Evolutionary conservation across 306 rosid species (phyloP).

Genomic region (Malus sylvestris): DNA sequence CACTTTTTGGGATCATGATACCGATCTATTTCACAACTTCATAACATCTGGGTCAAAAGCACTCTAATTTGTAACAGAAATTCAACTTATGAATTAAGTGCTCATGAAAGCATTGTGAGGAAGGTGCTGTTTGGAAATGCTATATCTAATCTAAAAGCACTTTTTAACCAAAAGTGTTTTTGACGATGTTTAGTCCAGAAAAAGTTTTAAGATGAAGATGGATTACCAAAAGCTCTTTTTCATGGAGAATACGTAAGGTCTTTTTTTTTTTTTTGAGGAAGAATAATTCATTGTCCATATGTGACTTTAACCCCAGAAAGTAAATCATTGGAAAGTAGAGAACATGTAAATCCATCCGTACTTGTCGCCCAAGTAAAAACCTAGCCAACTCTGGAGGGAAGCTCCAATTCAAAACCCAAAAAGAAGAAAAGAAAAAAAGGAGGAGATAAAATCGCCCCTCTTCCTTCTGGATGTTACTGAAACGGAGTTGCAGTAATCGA

Average conservation of each 20-base stretch:
- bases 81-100: not conserved
- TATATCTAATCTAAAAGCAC: not conserved
- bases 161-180: not conserved
- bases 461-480: constrained; percentile 18
- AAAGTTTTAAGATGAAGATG: not conserved
- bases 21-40: not conserved
- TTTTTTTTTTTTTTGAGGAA: not conserved
- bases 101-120: not conserved
- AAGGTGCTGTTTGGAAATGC: not conserved
- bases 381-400: too few relatives aligned
- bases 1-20: not conserved
- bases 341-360: too few relatives aligned
- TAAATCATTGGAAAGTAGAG: not conserved
- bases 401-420: too few relatives aligned
- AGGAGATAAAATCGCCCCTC: constrained; percentile 19
- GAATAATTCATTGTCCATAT: not conserved
- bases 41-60: not conserved
- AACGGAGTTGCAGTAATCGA: constrained; percentile 15
- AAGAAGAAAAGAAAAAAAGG: too few relatives aligned
- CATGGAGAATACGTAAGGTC: not conserved
- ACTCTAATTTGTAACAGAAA: not conserved
- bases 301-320: too few relatives aligned
- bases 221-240: not conserved
- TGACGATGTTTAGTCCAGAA: not conserved
- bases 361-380: too few relatives aligned